Evolutionary conservation across 768 basidiomycete genomes (phyloP).

Genomic region (Lepiota brunneoincarnata): DNA sequence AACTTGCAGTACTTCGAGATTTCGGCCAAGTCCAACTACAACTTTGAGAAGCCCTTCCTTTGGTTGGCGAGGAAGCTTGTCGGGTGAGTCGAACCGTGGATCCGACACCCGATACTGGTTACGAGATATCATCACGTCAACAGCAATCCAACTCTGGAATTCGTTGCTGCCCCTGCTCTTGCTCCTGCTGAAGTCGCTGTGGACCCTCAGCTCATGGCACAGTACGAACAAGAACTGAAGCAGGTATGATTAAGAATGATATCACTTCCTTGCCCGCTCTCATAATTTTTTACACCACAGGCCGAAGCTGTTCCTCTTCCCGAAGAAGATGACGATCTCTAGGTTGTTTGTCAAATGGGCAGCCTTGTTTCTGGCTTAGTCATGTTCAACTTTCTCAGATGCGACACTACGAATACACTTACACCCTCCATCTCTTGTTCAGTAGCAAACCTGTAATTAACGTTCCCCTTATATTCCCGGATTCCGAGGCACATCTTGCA

Average conservation of each 20-base stretch:
- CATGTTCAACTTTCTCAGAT: conserved; percentile 20
- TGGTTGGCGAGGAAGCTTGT: conserved; percentile 99
- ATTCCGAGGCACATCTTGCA: conserved; percentile 1
- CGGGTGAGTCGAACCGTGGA: conserved; percentile 55
- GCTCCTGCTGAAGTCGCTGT: conserved; percentile 91
- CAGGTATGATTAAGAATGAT: conserved; percentile 38
- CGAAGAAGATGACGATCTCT: conserved; percentile 93
- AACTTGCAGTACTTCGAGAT: conserved; percentile 99
- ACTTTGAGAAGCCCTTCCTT: conserved; percentile 99
- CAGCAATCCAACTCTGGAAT: conserved; percentile 86
- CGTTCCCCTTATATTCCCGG: conserved; percentile 12
- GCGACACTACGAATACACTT: conserved; percentile 27
- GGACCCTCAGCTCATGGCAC: conserved; percentile 72
- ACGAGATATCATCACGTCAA: conserved; percentile 3
- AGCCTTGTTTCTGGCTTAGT: neutral
- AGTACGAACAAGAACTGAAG: conserved; percentile 78
- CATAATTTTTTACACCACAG: conserved; percentile 29
- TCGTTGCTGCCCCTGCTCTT: conserved; percentile 95
- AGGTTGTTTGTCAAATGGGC: conserved; percentile 22
- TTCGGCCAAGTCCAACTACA: conserved; percentile 99
- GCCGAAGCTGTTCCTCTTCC: conserved; percentile 93
- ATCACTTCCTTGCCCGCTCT: conserved; percentile 9
- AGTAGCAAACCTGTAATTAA: conserved; percentile 17
- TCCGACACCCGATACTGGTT: conserved; percentile 4
- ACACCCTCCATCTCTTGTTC: conserved; percentile 14